These are phyloP conservation scores for Pleodorina starrii DNA, from an alignment of 139 green algal genomes.

Conservation along the genomic window DNA sequence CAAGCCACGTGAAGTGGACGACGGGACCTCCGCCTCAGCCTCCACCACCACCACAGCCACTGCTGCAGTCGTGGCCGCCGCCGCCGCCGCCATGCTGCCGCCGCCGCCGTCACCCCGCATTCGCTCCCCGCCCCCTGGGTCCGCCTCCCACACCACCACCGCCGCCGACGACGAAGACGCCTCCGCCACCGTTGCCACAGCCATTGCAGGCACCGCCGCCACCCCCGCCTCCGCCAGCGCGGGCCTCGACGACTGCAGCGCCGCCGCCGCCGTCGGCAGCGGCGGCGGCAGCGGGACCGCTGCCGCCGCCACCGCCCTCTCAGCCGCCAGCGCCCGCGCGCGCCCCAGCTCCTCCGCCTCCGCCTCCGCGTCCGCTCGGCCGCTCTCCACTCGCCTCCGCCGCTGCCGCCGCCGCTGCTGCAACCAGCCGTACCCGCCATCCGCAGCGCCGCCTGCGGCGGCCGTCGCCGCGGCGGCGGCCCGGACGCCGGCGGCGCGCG, in stretches of 20 bases:
- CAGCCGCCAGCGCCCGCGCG: background rate
- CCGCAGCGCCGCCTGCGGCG: background rate
- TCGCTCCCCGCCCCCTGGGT: background rate
- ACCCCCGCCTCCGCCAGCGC: background rate
- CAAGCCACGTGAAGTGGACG: background rate
- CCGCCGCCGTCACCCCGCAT: background rate
- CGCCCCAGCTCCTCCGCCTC: background rate
- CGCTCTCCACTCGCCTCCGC: background rate
- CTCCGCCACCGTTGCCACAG: background rate
- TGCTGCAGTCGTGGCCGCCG: background rate
- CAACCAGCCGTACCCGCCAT: background rate
- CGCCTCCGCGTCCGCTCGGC: background rate
- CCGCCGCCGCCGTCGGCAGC: background rate
- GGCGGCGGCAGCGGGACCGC: background rate
- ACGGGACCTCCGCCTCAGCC: background rate
- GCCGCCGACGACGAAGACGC: background rate
- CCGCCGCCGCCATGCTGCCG: background rate
- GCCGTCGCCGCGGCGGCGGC: background rate
- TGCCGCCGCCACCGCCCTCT: background rate
- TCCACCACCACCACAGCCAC: background rate
- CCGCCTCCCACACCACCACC: background rate
- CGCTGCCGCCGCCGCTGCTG: background rate
- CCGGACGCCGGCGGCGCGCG: constrained; percentile 12
- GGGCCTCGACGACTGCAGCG: background rate
- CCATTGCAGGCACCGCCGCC: background rate